Percentiles rank a stretch among this genome's conserved stretches.
phyloP scores from a whole-genome alignment of 148 eudicot genomes.

The Camellia japonica region DNA sequence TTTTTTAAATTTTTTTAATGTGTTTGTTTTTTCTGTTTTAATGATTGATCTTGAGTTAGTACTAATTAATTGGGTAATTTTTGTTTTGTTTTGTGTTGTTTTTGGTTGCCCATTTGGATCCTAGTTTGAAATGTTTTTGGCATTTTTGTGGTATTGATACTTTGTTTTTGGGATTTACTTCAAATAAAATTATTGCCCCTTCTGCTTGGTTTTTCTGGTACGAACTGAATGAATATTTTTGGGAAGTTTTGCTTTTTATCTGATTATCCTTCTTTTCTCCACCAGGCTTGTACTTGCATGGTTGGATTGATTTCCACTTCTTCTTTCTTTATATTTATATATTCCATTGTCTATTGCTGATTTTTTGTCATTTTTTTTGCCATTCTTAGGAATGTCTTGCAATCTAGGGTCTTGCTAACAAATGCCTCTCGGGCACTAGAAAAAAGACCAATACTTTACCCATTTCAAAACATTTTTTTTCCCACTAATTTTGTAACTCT shows the following conservation, averaged over 20 bases:
- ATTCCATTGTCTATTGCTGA: too few relatives aligned
- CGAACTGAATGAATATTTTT: neutral
- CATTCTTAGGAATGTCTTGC: too few relatives aligned
- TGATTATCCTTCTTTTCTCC: neutral
- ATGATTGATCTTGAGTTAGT: neutral
- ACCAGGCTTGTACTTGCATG: neutral
- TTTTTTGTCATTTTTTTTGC: too few relatives aligned
- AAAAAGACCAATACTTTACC: too few relatives aligned
- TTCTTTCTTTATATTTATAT: neutral
- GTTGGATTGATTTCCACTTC: neutral
- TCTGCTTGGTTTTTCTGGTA: neutral
- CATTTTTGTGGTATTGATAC: neutral
- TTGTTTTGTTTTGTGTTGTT: neutral
- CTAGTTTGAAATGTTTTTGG: neutral
- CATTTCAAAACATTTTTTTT: too few relatives aligned
- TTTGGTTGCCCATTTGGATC: neutral
- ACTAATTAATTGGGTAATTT: conserved; percentile 20
- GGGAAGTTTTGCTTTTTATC: neutral
- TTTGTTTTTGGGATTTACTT: neutral
- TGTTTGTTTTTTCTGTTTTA: neutral
- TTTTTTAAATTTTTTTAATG: conserved; percentile 39
- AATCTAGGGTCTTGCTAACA: too few relatives aligned
- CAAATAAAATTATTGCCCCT: neutral
- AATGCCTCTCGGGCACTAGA: too few relatives aligned
- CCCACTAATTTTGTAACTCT: too few relatives aligned